phyloP scores from a whole-genome alignment of 208 protist genomes.

The Angomonas desouzai region DNA sequence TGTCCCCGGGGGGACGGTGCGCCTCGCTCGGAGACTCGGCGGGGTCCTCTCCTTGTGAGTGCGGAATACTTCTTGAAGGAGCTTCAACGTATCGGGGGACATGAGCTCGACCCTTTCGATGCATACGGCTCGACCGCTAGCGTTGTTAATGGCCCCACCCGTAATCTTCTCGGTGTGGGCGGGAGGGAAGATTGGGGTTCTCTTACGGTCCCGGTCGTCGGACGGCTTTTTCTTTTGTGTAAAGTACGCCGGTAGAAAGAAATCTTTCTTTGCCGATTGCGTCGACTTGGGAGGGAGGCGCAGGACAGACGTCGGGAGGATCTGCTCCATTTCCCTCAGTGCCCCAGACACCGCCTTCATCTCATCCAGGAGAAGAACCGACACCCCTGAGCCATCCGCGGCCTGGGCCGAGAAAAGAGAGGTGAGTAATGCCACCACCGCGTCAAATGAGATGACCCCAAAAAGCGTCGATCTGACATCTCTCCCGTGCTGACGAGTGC shows the following conservation, averaged over 20 bases:
- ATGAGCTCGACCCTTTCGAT: conserved; percentile 33
- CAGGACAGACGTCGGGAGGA: conserved; percentile 16
- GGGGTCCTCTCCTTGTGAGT: no score
- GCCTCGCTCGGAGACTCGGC: no score
- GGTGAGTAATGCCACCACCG: conserved; percentile 28
- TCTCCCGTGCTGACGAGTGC: conserved; percentile 8
- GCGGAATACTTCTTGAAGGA: conserved; percentile 38
- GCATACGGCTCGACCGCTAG: conserved; percentile 24
- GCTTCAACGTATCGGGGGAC: conserved; percentile 23
- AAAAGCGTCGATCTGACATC: not conserved
- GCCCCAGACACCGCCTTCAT: conserved; percentile 14
- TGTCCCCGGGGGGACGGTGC: no score
- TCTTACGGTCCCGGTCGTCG: not conserved
- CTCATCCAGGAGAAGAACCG: conserved; percentile 34
- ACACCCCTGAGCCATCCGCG: conserved; percentile 18
- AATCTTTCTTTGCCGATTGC: conserved; percentile 16
- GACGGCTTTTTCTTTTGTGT: not conserved
- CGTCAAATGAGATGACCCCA: conserved; percentile 38
- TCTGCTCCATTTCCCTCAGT: conserved; percentile 9
- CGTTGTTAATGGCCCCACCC: conserved; percentile 31
- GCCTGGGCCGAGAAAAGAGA: conserved; percentile 36
- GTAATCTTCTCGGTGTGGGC: conserved; percentile 23
- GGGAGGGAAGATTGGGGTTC: conserved; percentile 6
- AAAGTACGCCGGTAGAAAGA: conserved; percentile 33
- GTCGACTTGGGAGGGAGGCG: conserved; percentile 11